A percentile compares a stretch with the other conserved stretches of the same genome.
Conservation (phyloP, 208 protist genomes). For the Strigomonas culicis region DNA sequence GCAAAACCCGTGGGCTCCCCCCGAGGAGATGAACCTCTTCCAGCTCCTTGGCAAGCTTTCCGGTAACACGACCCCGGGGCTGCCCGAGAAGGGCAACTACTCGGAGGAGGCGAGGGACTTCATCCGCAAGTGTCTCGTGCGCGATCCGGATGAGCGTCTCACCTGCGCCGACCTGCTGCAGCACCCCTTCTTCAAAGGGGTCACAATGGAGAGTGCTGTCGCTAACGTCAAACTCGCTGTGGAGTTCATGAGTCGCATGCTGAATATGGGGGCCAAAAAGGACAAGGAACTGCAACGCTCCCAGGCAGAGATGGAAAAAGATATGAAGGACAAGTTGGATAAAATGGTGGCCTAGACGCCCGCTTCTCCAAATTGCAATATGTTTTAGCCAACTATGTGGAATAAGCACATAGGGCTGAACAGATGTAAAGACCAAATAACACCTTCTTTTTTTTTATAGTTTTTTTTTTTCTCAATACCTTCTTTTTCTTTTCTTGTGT, state of each 20-base stretch:
- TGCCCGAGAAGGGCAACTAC: slow-evolving; percentile 57
- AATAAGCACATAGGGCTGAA: neutral
- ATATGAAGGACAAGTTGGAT: slow-evolving; percentile 71
- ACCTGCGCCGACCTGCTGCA: slow-evolving; percentile 68
- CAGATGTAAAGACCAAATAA: neutral
- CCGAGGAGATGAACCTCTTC: slow-evolving; percentile 87
- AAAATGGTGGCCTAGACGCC: slow-evolving; percentile 37
- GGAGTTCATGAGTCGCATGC: slow-evolving; percentile 80
- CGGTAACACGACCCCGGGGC: slow-evolving; percentile 64
- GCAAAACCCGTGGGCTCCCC: slow-evolving; percentile 83
- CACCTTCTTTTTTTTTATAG: slow-evolving; percentile 6
- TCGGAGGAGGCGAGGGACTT: slow-evolving; percentile 74
- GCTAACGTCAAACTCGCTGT: slow-evolving; percentile 82
- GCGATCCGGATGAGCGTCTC: slow-evolving; percentile 64
- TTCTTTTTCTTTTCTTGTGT: slow-evolving; percentile 7
- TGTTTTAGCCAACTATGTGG: too few species aligned
- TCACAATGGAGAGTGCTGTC: slow-evolving; percentile 61
- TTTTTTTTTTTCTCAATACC: neutral
- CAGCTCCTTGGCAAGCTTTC: slow-evolving; percentile 78
- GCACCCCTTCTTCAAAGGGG: slow-evolving; percentile 71
- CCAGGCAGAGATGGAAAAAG: slow-evolving; percentile 55
- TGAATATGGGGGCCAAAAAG: slow-evolving; percentile 78
- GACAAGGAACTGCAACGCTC: slow-evolving; percentile 38
- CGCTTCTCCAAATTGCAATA: too few species aligned
- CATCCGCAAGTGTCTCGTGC: slow-evolving; percentile 62